Evolutionary conservation across 169 alveolate species (phyloP), one percentile per base, ranked within the genome.

Genomic region (Nephromyces sp.): DNA sequence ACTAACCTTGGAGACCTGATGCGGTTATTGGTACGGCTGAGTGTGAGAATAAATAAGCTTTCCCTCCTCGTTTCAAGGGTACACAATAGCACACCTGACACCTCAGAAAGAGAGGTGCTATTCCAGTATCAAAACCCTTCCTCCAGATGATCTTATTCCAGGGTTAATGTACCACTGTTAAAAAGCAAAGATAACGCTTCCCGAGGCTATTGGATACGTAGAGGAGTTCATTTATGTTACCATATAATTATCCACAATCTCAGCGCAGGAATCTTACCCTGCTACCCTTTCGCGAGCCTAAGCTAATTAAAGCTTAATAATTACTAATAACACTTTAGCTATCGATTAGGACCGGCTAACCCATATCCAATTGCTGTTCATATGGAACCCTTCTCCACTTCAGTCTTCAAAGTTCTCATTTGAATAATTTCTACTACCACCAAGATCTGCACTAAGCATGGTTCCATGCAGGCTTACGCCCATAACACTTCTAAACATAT

Each of bases 341-440:
- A 76, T 86, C 87, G 76, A 90, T 88, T 88, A 89, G 93, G 95
- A 86, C 81, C 93, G 96, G 86, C 93, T 87, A 86, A 87, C 93
- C 92, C 91, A 83, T 85, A 93, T 82, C 87, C 96, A 87, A 87
- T 65, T 86, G 89, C 92, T 84, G 93, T 88, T 86, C 88, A 72
- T 92, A 79, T 85, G 92, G 92, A 87, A 89, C 87, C 96, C 95
- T 92, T 90, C 94, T 89, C 95, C 93, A 88, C 94, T 86, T 89
- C 93, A 89, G 93, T 83, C 95, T 89, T 89, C 94, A 89, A 89
- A 85, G 93, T 86, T 89, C 89, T 88, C 94, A 85, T 82, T 85
- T 86, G 93, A 89, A 89, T 89, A 88, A 66, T 89, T 88, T 93
- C 94, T 92, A 92, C 93, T 86, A 85, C 93, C 92, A 88, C 95